These are phyloP conservation scores for Coemansia brasiliensis DNA, from an alignment of 192 early-diverging fungal genomes.

Conservation along the genomic window DNA sequence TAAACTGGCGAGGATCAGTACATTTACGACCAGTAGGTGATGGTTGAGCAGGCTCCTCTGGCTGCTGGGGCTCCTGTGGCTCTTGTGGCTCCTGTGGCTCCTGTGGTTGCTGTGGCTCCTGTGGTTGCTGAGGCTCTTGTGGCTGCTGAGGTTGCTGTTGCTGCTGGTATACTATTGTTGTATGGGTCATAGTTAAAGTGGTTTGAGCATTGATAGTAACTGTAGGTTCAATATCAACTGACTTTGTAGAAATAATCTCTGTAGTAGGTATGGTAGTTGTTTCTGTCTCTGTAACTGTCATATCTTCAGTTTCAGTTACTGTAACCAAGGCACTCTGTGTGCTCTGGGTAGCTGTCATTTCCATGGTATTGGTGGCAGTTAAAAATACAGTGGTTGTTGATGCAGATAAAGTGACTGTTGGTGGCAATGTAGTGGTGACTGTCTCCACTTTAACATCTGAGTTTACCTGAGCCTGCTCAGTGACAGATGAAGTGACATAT, in stretches of 20 bases:
- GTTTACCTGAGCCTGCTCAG: neutral
- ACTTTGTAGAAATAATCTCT: too few species aligned
- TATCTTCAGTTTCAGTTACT: neutral
- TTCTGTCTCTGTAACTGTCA: neutral
- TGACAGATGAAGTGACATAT: neutral
- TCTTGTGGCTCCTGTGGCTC: neutral
- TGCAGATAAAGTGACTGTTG: neutral
- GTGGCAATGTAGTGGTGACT: constrained; percentile 6
- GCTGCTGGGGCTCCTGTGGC: neutral
- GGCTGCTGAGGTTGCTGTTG: neutral
- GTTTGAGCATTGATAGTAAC: too few species aligned
- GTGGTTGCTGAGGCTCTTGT: neutral
- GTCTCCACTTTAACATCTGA: neutral
- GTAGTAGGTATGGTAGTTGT: neutral
- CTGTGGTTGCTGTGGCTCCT: neutral
- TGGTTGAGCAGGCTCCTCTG: neutral
- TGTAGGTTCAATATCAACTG: too few species aligned
- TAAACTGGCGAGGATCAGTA: neutral
- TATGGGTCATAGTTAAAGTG: too few species aligned
- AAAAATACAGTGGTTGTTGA: neutral
- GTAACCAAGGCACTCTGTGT: neutral
- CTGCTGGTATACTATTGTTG: too few species aligned
- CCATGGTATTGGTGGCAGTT: neutral
- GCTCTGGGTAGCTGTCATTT: neutral
- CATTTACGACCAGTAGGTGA: neutral